Conservation (phyloP, 2,329 filamentous ascomycete species). For the Colletotrichum lentis region DNA sequence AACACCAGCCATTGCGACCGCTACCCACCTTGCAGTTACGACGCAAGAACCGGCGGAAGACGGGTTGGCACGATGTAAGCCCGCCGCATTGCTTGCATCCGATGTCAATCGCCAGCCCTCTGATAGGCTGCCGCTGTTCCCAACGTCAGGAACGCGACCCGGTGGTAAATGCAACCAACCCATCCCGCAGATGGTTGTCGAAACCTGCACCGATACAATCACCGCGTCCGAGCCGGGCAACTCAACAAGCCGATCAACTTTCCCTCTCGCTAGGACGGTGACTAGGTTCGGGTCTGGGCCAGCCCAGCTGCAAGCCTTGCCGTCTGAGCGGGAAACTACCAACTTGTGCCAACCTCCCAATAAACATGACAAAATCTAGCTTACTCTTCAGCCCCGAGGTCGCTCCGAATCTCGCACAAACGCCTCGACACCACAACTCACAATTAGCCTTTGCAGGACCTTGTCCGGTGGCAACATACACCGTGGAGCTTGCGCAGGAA, state of each 20-base stretch:
- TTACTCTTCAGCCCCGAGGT: slow-evolving; percentile 30
- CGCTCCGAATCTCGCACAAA: slow-evolving; percentile 37
- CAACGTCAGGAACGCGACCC: slow-evolving; percentile 30
- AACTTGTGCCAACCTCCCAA: slow-evolving; percentile 2
- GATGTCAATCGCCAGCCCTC: slow-evolving; percentile 17
- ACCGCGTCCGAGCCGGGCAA: slow-evolving; percentile 11
- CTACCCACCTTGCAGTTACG: slow-evolving; percentile 13
- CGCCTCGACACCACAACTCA: slow-evolving; percentile 14
- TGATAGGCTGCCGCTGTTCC: slow-evolving; percentile 29
- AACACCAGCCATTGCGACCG: slow-evolving; percentile 20
- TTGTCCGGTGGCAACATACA: not conserved
- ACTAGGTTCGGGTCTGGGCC: not conserved
- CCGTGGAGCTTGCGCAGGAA: slow-evolving; percentile 1
- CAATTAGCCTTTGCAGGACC: slow-evolving; percentile 28
- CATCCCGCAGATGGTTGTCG: slow-evolving; percentile 29
- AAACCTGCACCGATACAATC: slow-evolving; percentile 21
- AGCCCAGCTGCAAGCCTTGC: slow-evolving; percentile 21
- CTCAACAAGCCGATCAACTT: slow-evolving; percentile 31
- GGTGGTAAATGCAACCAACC: slow-evolving; percentile 35
- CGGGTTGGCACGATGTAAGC: slow-evolving; percentile 31
- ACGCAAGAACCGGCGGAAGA: slow-evolving; percentile 31
- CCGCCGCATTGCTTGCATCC: slow-evolving; percentile 27
- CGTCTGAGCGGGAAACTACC: slow-evolving; percentile 17
- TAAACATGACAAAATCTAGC: slow-evolving; percentile 6
- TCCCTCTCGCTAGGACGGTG: not conserved